A percentile compares a stretch with the other conserved stretches of the same genome.
Evolutionary conservation across 2,329 filamentous ascomycete species (phyloP).

Genomic region (Cylindrodendrum hubeiense): DNA sequence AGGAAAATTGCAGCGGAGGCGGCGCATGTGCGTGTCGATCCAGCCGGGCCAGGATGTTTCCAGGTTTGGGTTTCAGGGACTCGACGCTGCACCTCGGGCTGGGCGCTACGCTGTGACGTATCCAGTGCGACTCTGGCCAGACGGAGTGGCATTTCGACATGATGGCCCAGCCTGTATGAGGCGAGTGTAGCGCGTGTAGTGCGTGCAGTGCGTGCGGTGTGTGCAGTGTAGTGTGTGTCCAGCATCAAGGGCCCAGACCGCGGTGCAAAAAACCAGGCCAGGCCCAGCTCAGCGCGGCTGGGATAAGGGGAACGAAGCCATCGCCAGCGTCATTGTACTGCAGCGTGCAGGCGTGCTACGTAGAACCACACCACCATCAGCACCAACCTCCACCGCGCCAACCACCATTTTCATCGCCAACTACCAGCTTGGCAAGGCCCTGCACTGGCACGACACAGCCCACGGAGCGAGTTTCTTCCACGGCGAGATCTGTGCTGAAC

Average conservation of each 20-base stretch:
- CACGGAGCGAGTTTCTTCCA: not conserved
- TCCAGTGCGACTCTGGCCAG: constrained; percentile 22
- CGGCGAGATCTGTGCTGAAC: not conserved
- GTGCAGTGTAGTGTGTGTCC: not conserved
- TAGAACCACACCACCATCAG: constrained; percentile 22
- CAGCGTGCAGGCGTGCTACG: not conserved
- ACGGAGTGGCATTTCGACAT: constrained; percentile 11
- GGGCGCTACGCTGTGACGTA: constrained; percentile 40
- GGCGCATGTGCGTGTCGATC: constrained; percentile 8
- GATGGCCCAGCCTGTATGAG: too few species aligned
- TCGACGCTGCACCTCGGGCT: constrained; percentile 34
- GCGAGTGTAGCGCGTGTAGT: too few species aligned
- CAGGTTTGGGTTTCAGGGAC: constrained; percentile 39
- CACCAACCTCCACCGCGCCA: not conserved
- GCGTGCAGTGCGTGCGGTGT: too few species aligned
- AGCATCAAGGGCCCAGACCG: not conserved
- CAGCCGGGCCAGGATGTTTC: constrained; percentile 30
- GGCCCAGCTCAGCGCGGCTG: not conserved
- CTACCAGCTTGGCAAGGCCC: not conserved
- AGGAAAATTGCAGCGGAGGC: not conserved
- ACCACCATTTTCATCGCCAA: constrained; percentile 5
- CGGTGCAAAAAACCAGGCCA: not conserved
- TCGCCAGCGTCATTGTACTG: not conserved
- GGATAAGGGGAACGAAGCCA: not conserved
- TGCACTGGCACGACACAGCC: not conserved